Percentiles rank a stretch among this genome's conserved stretches.
Conservation (phyloP, 225 moss, liverwort and hornwort genomes). For the Rhytidiadelphus loreus region DNA sequence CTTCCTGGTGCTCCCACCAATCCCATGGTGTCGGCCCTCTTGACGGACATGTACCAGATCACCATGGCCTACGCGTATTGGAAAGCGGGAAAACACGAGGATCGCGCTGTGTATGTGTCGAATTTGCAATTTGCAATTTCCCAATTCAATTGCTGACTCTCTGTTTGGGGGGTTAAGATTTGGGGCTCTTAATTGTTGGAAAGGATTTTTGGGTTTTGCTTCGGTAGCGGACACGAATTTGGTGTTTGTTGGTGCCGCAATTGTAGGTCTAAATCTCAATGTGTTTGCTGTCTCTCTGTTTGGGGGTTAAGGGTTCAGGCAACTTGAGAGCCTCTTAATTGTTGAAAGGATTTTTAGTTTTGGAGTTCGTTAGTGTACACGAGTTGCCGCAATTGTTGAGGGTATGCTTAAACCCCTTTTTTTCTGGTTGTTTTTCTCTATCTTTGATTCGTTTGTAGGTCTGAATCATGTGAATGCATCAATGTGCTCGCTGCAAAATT, state of each 20-base stretch:
- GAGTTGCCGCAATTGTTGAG: neutral
- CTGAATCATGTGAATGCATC: neutral
- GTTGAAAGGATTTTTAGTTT: neutral
- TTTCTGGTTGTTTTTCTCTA: neutral
- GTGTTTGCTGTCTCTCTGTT: neutral
- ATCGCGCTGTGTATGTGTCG: conserved; percentile 21
- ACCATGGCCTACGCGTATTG: conserved; percentile 36
- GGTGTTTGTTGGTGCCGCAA: neutral
- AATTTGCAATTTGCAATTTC: conserved; percentile 4
- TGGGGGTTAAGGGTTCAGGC: neutral
- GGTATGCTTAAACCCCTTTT: no score
- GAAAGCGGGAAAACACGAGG: conserved; percentile 25
- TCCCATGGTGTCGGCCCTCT: conserved; percentile 24
- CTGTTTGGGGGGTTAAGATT: neutral
- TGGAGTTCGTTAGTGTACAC: neutral
- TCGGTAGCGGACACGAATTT: neutral
- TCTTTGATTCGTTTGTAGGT: neutral
- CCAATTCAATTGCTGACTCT: neutral
- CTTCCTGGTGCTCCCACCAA: conserved; percentile 7
- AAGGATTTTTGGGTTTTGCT: conserved; percentile 13
- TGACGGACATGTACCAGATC: conserved; percentile 37
- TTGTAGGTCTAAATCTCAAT: neutral
- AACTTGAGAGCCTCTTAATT: neutral
- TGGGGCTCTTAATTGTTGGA: neutral
- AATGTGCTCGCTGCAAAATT: neutral